Conservation (phyloP, 139 green algal genomes). For the Zygnema circumcarinatum region DNA sequence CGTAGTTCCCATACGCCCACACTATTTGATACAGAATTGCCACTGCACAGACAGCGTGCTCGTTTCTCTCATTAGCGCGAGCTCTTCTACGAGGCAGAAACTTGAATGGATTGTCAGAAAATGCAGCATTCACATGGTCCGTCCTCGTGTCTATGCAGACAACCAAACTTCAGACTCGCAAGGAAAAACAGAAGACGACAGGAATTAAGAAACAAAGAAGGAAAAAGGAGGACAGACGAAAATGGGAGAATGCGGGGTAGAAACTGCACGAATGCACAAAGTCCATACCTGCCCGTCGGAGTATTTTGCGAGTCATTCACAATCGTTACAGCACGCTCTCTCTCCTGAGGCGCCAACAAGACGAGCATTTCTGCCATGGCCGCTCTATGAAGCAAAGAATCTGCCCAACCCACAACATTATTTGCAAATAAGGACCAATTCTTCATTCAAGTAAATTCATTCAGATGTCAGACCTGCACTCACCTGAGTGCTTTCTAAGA, state of each 20-base stretch:
- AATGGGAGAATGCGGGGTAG: neutral
- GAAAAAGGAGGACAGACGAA: neutral
- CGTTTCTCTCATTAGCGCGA: too few relatives aligned
- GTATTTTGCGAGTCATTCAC: slow-evolving; percentile 21
- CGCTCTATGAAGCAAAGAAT: slow-evolving; percentile 46
- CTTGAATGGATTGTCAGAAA: neutral
- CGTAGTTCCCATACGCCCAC: neutral
- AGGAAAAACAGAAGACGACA: neutral
- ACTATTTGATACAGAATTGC: neutral
- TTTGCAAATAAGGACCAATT: too few relatives aligned
- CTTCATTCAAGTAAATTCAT: too few relatives aligned
- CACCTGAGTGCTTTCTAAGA: slow-evolving; percentile 31
- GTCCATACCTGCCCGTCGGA: too few relatives aligned
- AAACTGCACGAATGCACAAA: slow-evolving; percentile 2
- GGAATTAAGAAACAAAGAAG: too few relatives aligned
- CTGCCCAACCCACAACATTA: too few relatives aligned
- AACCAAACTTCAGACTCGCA: neutral
- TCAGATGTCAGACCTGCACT: too few relatives aligned
- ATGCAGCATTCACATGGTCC: neutral
- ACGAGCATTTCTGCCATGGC: slow-evolving; percentile 46
- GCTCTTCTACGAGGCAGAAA: neutral
- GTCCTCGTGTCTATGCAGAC: neutral
- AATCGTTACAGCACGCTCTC: slow-evolving; percentile 3
- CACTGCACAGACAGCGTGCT: too few relatives aligned
- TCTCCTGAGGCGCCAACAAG: slow-evolving; percentile 1